Percentiles rank a stretch among this genome's conserved stretches.
Conservation (phyloP, 176 grass and related monocot genomes). For the Oryza glaberrima region DNA sequence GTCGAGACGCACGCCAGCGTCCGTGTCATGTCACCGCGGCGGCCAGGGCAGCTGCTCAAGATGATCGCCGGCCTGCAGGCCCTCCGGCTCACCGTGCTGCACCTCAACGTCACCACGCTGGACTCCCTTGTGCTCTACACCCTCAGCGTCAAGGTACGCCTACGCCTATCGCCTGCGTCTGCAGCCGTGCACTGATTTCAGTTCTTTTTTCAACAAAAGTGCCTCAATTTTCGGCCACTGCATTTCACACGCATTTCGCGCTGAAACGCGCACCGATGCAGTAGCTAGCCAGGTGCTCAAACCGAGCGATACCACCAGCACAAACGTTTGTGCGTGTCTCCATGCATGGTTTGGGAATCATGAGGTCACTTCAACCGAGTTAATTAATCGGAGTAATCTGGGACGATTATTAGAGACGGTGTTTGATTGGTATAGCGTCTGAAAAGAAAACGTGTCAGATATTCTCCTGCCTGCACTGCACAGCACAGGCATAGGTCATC, state of each 20-base stretch:
- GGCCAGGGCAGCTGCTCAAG: slow-evolving; percentile 68
- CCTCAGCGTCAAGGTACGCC: slow-evolving; percentile 76
- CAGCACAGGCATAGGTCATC: slow-evolving; percentile 15
- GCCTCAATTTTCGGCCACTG: neutral
- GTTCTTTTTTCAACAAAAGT: neutral
- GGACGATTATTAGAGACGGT: neutral
- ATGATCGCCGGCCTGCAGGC: slow-evolving; percentile 67
- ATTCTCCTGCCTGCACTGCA: slow-evolving; percentile 54
- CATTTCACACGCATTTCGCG: neutral
- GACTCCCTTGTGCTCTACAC: slow-evolving; percentile 71
- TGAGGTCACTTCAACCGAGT: slow-evolving; percentile 11
- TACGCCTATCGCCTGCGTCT: neutral
- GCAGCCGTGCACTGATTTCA: neutral
- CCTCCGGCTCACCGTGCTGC: slow-evolving; percentile 67
- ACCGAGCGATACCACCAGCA: slow-evolving; percentile 28
- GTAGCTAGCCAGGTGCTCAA: slow-evolving; percentile 5
- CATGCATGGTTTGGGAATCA: slow-evolving; percentile 48
- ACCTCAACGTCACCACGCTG: slow-evolving; percentile 82
- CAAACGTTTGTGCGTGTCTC: slow-evolving; percentile 35
- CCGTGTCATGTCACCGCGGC: slow-evolving; percentile 62
- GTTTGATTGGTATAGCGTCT: slow-evolving; percentile 21
- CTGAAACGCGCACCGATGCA: neutral
- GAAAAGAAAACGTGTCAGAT: slow-evolving; percentile 51
- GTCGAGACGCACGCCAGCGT: slow-evolving; percentile 91
- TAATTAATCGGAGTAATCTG: neutral